phyloP scores from a whole-genome alignment of 768 basidiomycete species.

The Nidularia sp. region DNA sequence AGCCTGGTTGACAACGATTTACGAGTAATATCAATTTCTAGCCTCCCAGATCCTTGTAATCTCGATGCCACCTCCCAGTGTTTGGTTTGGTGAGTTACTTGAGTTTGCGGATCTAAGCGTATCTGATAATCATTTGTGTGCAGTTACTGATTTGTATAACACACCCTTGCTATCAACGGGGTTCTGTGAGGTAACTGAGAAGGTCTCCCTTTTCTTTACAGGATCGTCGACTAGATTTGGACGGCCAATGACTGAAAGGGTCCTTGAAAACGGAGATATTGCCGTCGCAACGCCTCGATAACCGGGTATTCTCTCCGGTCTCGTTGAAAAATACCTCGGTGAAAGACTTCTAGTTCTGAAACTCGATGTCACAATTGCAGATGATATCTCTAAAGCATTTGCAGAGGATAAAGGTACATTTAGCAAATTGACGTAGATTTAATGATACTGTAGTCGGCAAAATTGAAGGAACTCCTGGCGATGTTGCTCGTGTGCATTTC shows the following conservation, averaged over 20 bases:
- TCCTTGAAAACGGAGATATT: slow-evolving; percentile 31
- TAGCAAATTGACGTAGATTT: too few species aligned
- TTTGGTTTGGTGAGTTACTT: not conserved
- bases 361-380: slow-evolving; percentile 30
- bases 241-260: slow-evolving; percentile 23
- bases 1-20: too few species aligned
- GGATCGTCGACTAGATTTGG: slow-evolving; percentile 37
- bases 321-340: slow-evolving; percentile 15
- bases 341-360: slow-evolving; percentile 29
- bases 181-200: not conserved
- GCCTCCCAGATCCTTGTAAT: too few species aligned
- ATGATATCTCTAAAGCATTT: slow-evolving; percentile 30
- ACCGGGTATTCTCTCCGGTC: slow-evolving; percentile 26
- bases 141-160: not conserved
- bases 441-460: slow-evolving; percentile 42
- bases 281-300: slow-evolving; percentile 38
- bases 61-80: not conserved
- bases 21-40: too few species aligned
- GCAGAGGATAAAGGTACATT: slow-evolving; percentile 18
- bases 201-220: slow-evolving; percentile 17
- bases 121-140: not conserved
- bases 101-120: not conserved
- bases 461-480: slow-evolving; percentile 30
- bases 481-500: slow-evolving; percentile 19
- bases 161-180: not conserved